phyloP scores from a whole-genome alignment of 2,329 filamentous ascomycete species.

The Cladosporium austrohemisphaericum region DNA sequence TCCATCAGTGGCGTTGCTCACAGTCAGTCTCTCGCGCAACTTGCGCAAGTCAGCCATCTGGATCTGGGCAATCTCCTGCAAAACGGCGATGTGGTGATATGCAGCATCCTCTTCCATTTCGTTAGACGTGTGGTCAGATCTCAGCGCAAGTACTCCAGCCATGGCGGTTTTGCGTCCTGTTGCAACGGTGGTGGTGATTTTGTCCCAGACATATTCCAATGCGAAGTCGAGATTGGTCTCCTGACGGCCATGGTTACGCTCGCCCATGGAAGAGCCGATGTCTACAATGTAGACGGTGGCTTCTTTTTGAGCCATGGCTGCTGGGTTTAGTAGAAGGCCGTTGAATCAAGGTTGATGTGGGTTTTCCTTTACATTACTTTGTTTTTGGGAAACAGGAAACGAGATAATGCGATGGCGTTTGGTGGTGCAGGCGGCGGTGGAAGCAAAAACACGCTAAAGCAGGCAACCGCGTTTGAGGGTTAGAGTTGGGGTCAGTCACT shows the following conservation, averaged over 20 bases:
- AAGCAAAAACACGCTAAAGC: too few species aligned
- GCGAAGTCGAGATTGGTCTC: constrained; percentile 84
- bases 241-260: constrained; percentile 64
- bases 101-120: constrained; percentile 62
- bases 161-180: constrained; percentile 71
- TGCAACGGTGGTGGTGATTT: constrained; percentile 67
- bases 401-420: too few species aligned
- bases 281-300: constrained; percentile 90
- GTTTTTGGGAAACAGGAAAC: too few species aligned
- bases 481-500: too few species aligned
- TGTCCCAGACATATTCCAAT: constrained; percentile 94
- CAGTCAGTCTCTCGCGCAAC: constrained; percentile 61
- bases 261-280: constrained; percentile 78
- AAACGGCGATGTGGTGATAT: constrained; percentile 76
- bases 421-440: constrained; percentile 10
- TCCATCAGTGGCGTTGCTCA: constrained; percentile 65
- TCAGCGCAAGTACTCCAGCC: constrained; percentile 76
- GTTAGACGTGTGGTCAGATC: constrained; percentile 73
- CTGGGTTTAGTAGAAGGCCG: too few species aligned
- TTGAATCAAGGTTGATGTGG: too few species aligned
- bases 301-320: constrained; percentile 82
- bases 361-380: too few species aligned
- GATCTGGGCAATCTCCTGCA: constrained; percentile 61
- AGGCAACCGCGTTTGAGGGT: too few species aligned
- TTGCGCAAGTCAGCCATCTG: constrained; percentile 66